Percentiles rank a stretch among this genome's conserved stretches.
Evolutionary conservation across 169 alveolate species (phyloP).

Genomic region (Plasmodium ovale): DNA sequence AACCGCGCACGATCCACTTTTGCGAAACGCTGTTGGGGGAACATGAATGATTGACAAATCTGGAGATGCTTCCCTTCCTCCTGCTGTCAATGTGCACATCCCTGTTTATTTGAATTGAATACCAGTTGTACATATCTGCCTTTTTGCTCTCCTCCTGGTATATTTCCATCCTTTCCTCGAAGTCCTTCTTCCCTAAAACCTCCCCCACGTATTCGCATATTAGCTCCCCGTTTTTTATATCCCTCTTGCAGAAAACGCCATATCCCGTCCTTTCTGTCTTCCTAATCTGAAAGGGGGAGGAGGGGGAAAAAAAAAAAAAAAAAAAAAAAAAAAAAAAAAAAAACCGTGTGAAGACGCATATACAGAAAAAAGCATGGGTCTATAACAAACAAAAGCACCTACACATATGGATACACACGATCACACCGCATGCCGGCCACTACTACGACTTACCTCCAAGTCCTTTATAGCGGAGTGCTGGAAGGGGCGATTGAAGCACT

Average conservation of each 20-base stretch:
- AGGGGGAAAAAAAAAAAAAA: too few relatives aligned
- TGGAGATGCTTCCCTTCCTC: slow-evolving; percentile 95
- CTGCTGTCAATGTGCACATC: slow-evolving; percentile 97
- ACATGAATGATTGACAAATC: slow-evolving; percentile 98
- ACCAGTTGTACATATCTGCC: slow-evolving; percentile 86
- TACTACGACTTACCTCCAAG: slow-evolving; percentile 60
- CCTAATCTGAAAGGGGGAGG: slow-evolving; percentile 59
- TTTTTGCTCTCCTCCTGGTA: slow-evolving; percentile 78
- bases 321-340: not conserved
- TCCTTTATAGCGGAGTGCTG: slow-evolving; percentile 30
- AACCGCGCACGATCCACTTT: slow-evolving; percentile 96
- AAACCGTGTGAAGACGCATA: not conserved
- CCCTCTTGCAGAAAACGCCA: slow-evolving; percentile 85
- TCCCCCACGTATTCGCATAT: slow-evolving; percentile 91
- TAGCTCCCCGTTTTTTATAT: slow-evolving; percentile 82
- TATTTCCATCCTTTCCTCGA: slow-evolving; percentile 71
- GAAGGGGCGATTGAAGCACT: slow-evolving; percentile 78
- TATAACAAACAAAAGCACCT: too few relatives aligned
- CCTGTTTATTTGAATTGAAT: slow-evolving; percentile 88
- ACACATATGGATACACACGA: too few relatives aligned
- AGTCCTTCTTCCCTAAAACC: slow-evolving; percentile 83
- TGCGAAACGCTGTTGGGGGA: slow-evolving; percentile 98
- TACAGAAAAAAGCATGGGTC: too few relatives aligned
- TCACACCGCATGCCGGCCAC: too few relatives aligned
- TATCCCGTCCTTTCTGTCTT: slow-evolving; percentile 84